Evolutionary conservation across 208 protist genomes (phyloP).

Genomic region (Leishmania braziliensis): DNA sequence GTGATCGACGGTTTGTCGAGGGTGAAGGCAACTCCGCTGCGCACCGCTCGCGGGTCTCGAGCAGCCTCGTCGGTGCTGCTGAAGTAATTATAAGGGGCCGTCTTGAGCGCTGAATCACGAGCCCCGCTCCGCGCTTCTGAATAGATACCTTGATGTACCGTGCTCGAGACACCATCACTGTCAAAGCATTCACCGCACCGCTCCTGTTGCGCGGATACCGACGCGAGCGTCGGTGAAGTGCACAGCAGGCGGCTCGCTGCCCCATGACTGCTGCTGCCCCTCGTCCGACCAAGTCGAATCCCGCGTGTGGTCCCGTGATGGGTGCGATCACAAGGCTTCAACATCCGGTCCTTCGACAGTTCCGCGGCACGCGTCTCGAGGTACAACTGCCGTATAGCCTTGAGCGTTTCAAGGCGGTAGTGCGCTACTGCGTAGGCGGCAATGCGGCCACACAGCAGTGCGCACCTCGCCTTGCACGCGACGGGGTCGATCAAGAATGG

Average conservation of each 20-base stretch:
- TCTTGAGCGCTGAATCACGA: background rate
- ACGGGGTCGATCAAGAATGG: constrained; percentile 58
- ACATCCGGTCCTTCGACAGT: constrained; percentile 26
- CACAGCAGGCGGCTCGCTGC: background rate
- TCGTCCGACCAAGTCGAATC: constrained; percentile 1
- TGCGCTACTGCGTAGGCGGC: constrained; percentile 56
- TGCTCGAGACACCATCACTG: background rate
- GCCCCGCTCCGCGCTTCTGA: background rate
- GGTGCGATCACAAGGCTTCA: constrained; percentile 21
- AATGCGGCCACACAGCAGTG: constrained; percentile 65
- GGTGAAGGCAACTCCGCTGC: background rate
- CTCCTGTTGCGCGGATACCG: background rate
- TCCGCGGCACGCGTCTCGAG: constrained; percentile 26
- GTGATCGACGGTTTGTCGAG: background rate
- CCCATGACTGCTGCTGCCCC: background rate
- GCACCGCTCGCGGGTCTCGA: background rate
- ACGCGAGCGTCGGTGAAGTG: background rate
- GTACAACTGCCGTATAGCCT: constrained; percentile 35
- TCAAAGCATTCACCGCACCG: background rate
- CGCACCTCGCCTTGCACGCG: constrained; percentile 49
- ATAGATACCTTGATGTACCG: background rate
- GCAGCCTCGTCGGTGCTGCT: background rate
- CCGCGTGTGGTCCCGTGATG: background rate
- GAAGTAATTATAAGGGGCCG: background rate
- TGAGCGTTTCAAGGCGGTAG: constrained; percentile 47